Percentiles rank a stretch among this genome's conserved stretches.
phyloP scores from a whole-genome alignment of 1,284 basidiomycete genomes.

The Cystobasidium slooffiae region DNA sequence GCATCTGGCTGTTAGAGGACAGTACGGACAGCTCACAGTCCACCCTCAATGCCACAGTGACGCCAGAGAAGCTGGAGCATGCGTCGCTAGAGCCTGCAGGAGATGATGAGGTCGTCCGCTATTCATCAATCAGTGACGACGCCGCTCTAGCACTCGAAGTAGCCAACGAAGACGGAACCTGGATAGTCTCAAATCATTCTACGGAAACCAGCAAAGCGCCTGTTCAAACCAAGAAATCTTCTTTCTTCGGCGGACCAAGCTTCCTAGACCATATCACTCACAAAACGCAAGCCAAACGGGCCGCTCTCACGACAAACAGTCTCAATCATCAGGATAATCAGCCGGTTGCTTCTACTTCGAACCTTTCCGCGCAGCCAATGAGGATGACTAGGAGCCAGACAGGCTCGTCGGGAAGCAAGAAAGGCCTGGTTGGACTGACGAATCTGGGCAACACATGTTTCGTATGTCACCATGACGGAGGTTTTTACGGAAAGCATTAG shows the following conservation, averaged over 20 bases:
- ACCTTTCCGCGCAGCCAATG: constrained; percentile 4
- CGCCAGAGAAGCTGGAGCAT: constrained; percentile 47
- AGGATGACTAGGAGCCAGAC: constrained; percentile 30
- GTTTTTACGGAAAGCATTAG: not conserved
- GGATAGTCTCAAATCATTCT: constrained; percentile 51
- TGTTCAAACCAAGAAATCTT: constrained; percentile 49
- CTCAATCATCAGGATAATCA: constrained; percentile 5
- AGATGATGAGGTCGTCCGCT: constrained; percentile 44
- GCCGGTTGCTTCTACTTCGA: constrained; percentile 11
- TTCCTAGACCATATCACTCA: constrained; percentile 1
- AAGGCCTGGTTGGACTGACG: constrained; percentile 65
- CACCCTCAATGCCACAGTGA: constrained; percentile 51
- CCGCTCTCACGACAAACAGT: constrained; percentile 32
- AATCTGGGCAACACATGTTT: constrained; percentile 70
- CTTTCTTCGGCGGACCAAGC: constrained; percentile 26
- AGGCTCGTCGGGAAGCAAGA: constrained; percentile 5
- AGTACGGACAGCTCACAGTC: not conserved
- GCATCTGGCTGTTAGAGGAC: constrained; percentile 4
- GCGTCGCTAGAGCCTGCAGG: constrained; percentile 48
- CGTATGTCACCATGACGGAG: constrained; percentile 44
- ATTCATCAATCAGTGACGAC: constrained; percentile 54
- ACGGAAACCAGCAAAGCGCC: constrained; percentile 34
- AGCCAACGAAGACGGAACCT: constrained; percentile 48
- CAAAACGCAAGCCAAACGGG: constrained; percentile 28
- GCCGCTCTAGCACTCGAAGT: constrained; percentile 55